Evolutionary conservation across 805 yeast genomes (phyloP), one percentile per base, ranked within the genome.

Genomic region (Nakazawaea pomicola): DNA sequence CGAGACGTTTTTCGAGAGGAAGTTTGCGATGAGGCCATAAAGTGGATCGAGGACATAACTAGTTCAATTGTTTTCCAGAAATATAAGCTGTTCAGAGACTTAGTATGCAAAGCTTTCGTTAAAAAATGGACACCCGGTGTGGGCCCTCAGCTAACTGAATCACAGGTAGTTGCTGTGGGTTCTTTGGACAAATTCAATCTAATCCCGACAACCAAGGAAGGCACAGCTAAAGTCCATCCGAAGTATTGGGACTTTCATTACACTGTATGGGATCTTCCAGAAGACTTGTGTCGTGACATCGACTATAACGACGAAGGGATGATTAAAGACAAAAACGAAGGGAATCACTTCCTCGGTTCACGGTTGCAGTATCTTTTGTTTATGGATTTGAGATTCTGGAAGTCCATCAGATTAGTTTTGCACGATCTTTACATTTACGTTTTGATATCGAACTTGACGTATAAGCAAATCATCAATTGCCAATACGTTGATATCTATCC

Each of bases 401-500:
- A 78, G 52, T 56, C 72, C 0, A 61, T 82, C 4, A 67, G 95
- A 33, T 52, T 64, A 0, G 57, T 66, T 6, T 61, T 84, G 11
- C 84, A 83, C 45, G 86, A 79, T 48, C 60, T 86, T 43, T 82
- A 77, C 53, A 73, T 83, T 29, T 69, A 80, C 0, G 72, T 82
- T 0, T 60, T 87, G 45, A 77, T 86, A 14, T 75, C 86, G 11
- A 79, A 79, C 51, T 58, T 70, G 37, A 62, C 58, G 11, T 80
- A 69, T 55, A 80, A 80, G 52, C 57, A 70, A 23, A 55, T 80
- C n/a, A 63, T 84, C 30, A 80, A 83, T n/a, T 72, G 75, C 29
- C 91, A 88, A 50, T 89, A 88, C 53, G 83, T 88, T 32, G 95
- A 88, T 50, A 66, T 88, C 0, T 91, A 91, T 56, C 90, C 95